These are phyloP conservation scores for Pholiota molesta DNA, from an alignment of 768 basidiomycete genomes.

Conservation along the genomic window DNA sequence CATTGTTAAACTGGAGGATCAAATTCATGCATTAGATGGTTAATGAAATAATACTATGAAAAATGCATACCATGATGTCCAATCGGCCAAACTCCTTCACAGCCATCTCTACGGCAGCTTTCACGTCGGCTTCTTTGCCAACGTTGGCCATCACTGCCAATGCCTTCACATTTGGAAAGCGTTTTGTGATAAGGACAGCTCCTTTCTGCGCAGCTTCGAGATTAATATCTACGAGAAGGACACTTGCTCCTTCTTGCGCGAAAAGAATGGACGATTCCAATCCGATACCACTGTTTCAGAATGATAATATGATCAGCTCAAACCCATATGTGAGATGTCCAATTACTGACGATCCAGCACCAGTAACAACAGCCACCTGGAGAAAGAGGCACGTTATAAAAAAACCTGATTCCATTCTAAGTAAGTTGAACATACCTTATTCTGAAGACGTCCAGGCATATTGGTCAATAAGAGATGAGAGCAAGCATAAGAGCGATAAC, in stretches of 20 bases:
- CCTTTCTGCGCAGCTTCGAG: constrained; percentile 69
- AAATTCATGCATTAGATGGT: not conserved
- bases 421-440: constrained; percentile 50
- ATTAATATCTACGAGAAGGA: constrained; percentile 90
- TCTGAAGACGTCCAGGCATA: constrained; percentile 70
- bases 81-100: constrained; percentile 89
- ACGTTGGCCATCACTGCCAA: constrained; percentile 84
- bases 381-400: constrained; percentile 2
- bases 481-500: constrained; percentile 12
- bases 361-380: constrained; percentile 82
- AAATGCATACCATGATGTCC: constrained; percentile 79
- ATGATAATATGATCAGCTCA: constrained; percentile 19
- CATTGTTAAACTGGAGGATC: constrained; percentile 85
- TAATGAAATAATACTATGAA: not conserved
- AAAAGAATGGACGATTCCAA: constrained; percentile 95
- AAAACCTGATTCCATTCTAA: constrained; percentile 5
- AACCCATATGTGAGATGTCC: constrained; percentile 15
- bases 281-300: constrained; percentile 80
- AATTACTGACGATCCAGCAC: constrained; percentile 77
- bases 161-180: constrained; percentile 71
- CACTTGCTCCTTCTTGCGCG: constrained; percentile 91
- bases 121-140: constrained; percentile 83
- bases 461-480: constrained; percentile 8
- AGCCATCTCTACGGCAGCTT: constrained; percentile 78
- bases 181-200: constrained; percentile 60